phyloP scores from a whole-genome alignment of 2,329 filamentous ascomycete genomes.

The Pseudophaeomoniella oleicola region DNA sequence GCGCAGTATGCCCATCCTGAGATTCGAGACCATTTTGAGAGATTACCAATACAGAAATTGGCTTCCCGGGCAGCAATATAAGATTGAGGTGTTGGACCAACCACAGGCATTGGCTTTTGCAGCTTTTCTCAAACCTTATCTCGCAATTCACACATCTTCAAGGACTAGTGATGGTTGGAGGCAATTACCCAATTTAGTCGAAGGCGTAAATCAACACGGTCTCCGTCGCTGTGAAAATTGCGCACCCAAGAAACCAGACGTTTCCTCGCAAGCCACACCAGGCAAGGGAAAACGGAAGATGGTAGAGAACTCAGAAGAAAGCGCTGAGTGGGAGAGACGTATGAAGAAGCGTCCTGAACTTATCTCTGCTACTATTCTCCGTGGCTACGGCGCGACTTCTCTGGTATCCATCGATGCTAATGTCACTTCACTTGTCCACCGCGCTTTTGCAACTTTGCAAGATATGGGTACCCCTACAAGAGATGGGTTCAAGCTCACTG shows the following conservation, averaged over 20 bases:
- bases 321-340: constrained; percentile 34
- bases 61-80: not conserved
- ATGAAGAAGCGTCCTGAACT: constrained; percentile 32
- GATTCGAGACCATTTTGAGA: not conserved
- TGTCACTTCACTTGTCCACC: constrained; percentile 21
- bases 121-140: not conserved
- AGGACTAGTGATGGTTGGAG: not conserved
- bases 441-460: constrained; percentile 17
- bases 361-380: constrained; percentile 21
- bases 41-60: not conserved
- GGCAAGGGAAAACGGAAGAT: constrained; percentile 19
- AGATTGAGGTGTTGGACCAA: not conserved
- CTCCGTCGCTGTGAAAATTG: constrained; percentile 6
- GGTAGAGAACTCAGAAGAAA: constrained; percentile 36
- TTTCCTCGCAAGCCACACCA: constrained; percentile 4
- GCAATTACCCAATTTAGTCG: too few relatives aligned
- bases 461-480: not conserved
- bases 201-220: too few relatives aligned
- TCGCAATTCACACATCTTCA: not conserved
- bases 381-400: constrained; percentile 20
- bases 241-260: constrained; percentile 4
- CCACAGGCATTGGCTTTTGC: not conserved
- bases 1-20: not conserved
- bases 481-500: not conserved
- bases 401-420: constrained; percentile 20